Evolutionary conservation across 257 asterid genomes (phyloP).

Genomic region (Lantana camara): DNA sequence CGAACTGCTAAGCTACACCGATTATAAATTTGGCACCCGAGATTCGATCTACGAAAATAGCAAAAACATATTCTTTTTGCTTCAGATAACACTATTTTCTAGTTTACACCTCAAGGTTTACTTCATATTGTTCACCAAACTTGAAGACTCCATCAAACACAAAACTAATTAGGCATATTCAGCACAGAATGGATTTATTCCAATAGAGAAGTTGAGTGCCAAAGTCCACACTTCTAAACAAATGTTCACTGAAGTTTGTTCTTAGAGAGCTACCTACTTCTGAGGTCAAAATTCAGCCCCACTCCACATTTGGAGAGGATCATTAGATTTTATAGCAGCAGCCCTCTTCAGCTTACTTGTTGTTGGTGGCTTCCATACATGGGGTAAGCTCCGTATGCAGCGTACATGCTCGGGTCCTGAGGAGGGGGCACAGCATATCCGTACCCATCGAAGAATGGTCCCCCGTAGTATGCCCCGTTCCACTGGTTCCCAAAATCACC

Average conservation of each 20-base stretch:
- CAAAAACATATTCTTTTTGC: too few relatives aligned
- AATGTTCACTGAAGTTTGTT: constrained; percentile 43
- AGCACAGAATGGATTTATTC: too few relatives aligned
- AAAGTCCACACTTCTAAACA: constrained; percentile 53
- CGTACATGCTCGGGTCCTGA: constrained; percentile 81
- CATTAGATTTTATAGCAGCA: constrained; percentile 27
- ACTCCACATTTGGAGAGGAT: constrained; percentile 42
- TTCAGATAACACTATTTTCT: too few relatives aligned
- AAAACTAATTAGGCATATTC: too few relatives aligned
- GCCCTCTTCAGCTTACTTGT: constrained; percentile 69
- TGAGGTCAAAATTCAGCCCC: constrained; percentile 79
- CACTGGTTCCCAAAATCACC: constrained; percentile 76
- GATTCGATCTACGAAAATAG: too few relatives aligned
- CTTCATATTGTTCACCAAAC: too few relatives aligned
- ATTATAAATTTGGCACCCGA: too few relatives aligned
- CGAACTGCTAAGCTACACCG: too few relatives aligned
- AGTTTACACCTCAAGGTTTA: too few relatives aligned
- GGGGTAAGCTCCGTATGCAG: constrained; percentile 85
- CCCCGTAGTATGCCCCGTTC: constrained; percentile 84
- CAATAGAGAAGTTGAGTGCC: constrained; percentile 50
- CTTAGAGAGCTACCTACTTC: constrained; percentile 41
- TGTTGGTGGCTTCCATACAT: constrained; percentile 85
- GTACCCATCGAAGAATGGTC: constrained; percentile 76
- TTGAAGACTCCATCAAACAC: too few relatives aligned
- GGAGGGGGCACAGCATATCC: constrained; percentile 74